A percentile compares a stretch with the other conserved stretches of the same genome.
These are phyloP conservation scores for Lasiodiplodia hormozganensis DNA, from an alignment of 2,329 filamentous ascomycete species.

Conservation along the genomic window DNA sequence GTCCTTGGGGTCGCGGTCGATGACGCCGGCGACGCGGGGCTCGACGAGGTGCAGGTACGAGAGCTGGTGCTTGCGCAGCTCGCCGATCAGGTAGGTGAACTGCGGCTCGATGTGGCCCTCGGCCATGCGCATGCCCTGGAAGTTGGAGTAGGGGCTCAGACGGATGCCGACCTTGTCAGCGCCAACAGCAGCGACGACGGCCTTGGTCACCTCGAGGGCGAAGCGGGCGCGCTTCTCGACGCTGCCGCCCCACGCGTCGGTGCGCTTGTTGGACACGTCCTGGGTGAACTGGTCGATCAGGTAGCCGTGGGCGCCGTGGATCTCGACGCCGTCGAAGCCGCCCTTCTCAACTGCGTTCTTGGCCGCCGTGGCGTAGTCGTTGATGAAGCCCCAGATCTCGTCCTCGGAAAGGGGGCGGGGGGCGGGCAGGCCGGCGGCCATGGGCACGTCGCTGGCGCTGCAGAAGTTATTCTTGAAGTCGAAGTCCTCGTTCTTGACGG, in stretches of 20 bases:
- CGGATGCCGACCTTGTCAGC: conserved; percentile 64
- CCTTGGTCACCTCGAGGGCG: conserved; percentile 60
- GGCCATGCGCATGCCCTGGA: conserved; percentile 69
- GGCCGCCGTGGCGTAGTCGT: conserved; percentile 51
- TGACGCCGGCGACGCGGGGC: conserved; percentile 55
- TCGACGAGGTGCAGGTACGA: conserved; percentile 70
- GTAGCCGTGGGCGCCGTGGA: conserved; percentile 69
- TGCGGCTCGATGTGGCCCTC: conserved; percentile 64
- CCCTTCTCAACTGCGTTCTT: conserved; percentile 54
- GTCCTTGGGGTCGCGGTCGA: conserved; percentile 36
- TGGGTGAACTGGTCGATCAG: conserved; percentile 72
- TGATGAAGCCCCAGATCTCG: conserved; percentile 48
- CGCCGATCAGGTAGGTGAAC: conserved; percentile 63
- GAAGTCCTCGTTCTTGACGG: conserved; percentile 38
- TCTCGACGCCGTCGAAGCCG: conserved; percentile 68
- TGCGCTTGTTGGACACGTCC: conserved; percentile 62
- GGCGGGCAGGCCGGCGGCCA: conserved; percentile 40
- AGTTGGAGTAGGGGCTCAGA: conserved; percentile 65
- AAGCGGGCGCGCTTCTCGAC: conserved; percentile 62
- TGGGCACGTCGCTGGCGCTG: conserved; percentile 44
- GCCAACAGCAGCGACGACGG: conserved; percentile 54
- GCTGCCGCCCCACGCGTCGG: conserved; percentile 56
- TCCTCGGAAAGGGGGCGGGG: conserved; percentile 48
- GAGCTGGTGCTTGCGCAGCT: conserved; percentile 60
- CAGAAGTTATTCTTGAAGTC: conserved; percentile 39